A percentile compares a stretch with the other conserved stretches of the same genome.
Evolutionary conservation across 768 basidiomycete species (phyloP).

Genomic region (Leucogyrophana mollusca): DNA sequence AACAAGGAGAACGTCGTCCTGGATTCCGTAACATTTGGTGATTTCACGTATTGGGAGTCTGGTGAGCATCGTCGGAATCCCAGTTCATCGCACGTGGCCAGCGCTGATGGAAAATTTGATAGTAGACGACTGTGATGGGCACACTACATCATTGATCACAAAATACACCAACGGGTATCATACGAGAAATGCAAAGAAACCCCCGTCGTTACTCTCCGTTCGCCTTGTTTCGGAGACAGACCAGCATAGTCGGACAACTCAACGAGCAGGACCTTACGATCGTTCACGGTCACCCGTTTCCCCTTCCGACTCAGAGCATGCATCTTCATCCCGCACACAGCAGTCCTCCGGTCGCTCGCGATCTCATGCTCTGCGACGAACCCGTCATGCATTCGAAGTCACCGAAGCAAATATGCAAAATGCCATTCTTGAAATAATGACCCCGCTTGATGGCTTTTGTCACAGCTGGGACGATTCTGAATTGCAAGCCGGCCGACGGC

Average conservation of each 20-base stretch:
- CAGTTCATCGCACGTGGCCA: neutral
- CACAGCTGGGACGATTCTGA: conserved; percentile 66
- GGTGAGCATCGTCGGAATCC: conserved; percentile 37
- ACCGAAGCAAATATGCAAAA: conserved; percentile 48
- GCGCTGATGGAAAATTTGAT: neutral
- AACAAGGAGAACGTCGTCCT: conserved; percentile 51
- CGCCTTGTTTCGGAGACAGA: conserved; percentile 24
- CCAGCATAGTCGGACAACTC: conserved; percentile 24
- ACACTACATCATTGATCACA: neutral
- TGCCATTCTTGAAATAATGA: conserved; percentile 60
- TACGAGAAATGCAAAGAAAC: neutral
- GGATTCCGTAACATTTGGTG: conserved; percentile 69
- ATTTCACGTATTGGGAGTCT: conserved; percentile 61
- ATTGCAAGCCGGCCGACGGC: conserved; percentile 64
- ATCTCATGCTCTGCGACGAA: conserved; percentile 20
- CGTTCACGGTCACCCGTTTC: conserved; percentile 38
- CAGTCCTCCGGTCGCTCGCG: conserved; percentile 1
- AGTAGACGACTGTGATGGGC: conserved; percentile 12
- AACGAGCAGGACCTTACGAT: conserved; percentile 39
- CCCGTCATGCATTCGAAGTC: conserved; percentile 22
- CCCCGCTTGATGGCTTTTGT: conserved; percentile 55
- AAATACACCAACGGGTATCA: conserved; percentile 2
- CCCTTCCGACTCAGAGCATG: conserved; percentile 39
- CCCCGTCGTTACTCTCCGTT: conserved; percentile 20
- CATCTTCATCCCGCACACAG: conserved; percentile 23